phyloP scores from a whole-genome alignment of 225 moss, liverwort and hornwort genomes.

The Sphagnum contortum region DNA sequence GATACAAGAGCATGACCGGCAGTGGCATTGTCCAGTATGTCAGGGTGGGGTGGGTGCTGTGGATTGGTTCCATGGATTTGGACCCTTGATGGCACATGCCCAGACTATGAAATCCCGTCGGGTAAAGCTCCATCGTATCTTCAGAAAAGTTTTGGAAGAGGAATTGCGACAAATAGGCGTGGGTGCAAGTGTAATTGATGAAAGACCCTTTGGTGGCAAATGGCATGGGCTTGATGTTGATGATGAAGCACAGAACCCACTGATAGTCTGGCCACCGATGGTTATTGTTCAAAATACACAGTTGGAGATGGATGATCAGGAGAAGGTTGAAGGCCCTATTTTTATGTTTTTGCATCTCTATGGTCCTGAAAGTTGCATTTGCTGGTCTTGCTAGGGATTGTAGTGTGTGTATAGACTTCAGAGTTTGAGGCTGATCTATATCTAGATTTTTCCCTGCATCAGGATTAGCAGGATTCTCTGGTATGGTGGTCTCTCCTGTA shows the following conservation, averaged over 20 bases:
- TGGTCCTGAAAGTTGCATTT: no score
- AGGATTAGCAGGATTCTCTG: no score
- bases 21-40: slow-evolving; percentile 69
- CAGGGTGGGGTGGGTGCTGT: slow-evolving; percentile 49
- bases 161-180: slow-evolving; percentile 33
- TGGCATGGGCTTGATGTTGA: slow-evolving; percentile 45
- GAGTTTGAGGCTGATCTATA: no score
- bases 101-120: slow-evolving; percentile 46
- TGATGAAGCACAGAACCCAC: slow-evolving; percentile 17
- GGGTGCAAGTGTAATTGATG: slow-evolving; percentile 29
- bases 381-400: no score
- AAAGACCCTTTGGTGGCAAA: slow-evolving; percentile 26
- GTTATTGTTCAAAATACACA: slow-evolving; percentile 52
- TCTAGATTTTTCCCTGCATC: no score
- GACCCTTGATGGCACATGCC: slow-evolving; percentile 49
- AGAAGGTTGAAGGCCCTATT: slow-evolving; percentile 26
- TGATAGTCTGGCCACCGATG: slow-evolving; percentile 60
- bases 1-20: slow-evolving; percentile 45
- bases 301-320: slow-evolving; percentile 50
- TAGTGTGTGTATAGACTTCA: no score
- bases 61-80: slow-evolving; percentile 57
- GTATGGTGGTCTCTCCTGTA: no score
- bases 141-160: slow-evolving; percentile 49
- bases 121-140: slow-evolving; percentile 47
- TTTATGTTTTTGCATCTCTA: no score